A percentile compares a stretch with the other conserved stretches of the same genome.
phyloP scores from a whole-genome alignment of 225 moss, liverwort and hornwort genomes.

The Bryum argenteum region DNA sequence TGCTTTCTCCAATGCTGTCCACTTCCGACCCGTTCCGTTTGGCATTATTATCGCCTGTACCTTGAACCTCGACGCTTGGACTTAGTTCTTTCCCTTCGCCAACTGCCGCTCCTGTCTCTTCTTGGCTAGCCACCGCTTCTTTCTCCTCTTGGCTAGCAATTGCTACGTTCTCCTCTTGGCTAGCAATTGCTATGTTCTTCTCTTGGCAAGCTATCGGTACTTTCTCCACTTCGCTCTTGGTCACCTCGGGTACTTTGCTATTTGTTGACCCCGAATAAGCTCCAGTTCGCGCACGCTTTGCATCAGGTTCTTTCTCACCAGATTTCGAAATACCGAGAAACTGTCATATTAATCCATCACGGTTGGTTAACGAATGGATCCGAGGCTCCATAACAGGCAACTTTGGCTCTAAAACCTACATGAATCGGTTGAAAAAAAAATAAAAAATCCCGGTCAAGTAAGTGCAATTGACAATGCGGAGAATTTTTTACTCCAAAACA shows the following conservation, averaged over 20 bases:
- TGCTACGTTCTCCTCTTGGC: background rate
- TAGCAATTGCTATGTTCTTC: background rate
- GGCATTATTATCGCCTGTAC: slow-evolving; percentile 7
- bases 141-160: slow-evolving; percentile 20
- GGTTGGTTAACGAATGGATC: background rate
- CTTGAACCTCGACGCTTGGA: background rate
- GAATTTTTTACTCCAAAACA: background rate
- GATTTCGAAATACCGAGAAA: slow-evolving; percentile 28
- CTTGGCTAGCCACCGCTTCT: background rate
- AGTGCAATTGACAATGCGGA: background rate
- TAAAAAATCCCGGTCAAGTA: background rate
- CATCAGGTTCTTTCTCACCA: slow-evolving; percentile 30
- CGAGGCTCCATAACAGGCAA: background rate
- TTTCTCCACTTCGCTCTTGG: too few relatives aligned
- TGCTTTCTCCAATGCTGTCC: slow-evolving; percentile 12
- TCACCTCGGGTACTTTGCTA: background rate
- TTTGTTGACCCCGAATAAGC: slow-evolving; percentile 11
- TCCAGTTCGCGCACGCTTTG: slow-evolving; percentile 50
- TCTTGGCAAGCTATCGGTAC: too few relatives aligned
- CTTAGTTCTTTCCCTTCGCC: slow-evolving; percentile 18
- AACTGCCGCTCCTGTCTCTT: background rate
- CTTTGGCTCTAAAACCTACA: background rate
- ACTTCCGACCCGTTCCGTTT: slow-evolving; percentile 17
- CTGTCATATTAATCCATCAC: slow-evolving; percentile 20
- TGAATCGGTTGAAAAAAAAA: background rate